Evolutionary conservation across 805 yeast species (phyloP), one percentile per base, ranked within the genome.

Genomic region (Kodamaea hsintzibuensis): DNA sequence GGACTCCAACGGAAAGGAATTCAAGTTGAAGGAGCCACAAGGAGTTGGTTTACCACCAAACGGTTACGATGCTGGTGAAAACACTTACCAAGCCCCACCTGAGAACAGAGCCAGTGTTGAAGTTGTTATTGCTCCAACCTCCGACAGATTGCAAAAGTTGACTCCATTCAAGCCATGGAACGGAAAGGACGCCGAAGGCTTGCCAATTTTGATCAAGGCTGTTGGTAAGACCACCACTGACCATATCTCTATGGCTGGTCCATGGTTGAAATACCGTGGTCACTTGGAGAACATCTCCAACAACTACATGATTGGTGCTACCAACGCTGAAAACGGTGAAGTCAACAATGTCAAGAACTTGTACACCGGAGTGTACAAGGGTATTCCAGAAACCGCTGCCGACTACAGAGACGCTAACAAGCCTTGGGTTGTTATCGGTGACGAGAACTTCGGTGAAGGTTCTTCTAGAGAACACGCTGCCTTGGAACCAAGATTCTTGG

Each of bases 181-280:
- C 73, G 98, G 98, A 74, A 88, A 91, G 82, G 98, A 93, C 72
- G 91, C 96, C 67, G 72, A 75, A 62, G 81, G 82, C 71, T 79
- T 93, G 82, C 98, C 97, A 77, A 93, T 93, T 67, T 86, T 93
- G 79, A 90, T 93, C 79, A 93, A 95, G 82, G 89, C 97, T 64
- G 81, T 87, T 60, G 98, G 98, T 81, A 93, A 93, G 85, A 92
- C 98, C 75, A 93, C 99, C 68, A 93, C 99, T 66, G 99, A 93
- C 82, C 99, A 93, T 81, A 93, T 93, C 70, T 93, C 98, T 69
- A 92, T 91, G 96, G 99, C 99, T 72, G 99, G 99, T 80, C 98
- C 98, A 72, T 93, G 99, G 99, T 89, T 93, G 84, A 93, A 93
- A 82, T 93, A 93, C 93, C 90, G 98, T 84, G 99, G 99, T 79